Evolutionary conservation across 2,329 filamentous ascomycete species (phyloP).

Genomic region (Colletotrichum paranaense): DNA sequence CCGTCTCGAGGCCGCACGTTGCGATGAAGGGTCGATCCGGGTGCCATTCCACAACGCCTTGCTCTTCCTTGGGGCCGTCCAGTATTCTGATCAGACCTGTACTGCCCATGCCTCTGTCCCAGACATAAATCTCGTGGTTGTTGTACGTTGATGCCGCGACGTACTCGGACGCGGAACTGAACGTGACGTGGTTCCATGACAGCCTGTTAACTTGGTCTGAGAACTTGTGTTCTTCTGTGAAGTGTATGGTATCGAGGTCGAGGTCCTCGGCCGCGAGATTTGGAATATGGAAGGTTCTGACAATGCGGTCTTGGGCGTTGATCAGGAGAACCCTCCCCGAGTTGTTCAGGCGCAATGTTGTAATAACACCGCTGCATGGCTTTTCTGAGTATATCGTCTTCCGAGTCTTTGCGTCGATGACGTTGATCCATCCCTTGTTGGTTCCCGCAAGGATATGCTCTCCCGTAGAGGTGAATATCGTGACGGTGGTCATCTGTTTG

Average conservation of each 20-base stretch:
- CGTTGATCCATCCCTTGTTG: slow-evolving; percentile 95
- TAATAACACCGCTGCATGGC: slow-evolving; percentile 87
- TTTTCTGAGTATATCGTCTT: slow-evolving; percentile 91
- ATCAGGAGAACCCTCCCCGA: slow-evolving; percentile 90
- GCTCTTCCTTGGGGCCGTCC: slow-evolving; percentile 95
- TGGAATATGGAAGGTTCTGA: slow-evolving; percentile 90
- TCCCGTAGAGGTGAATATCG: slow-evolving; percentile 86
- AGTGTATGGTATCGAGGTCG: slow-evolving; percentile 85
- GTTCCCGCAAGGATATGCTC: slow-evolving; percentile 93
- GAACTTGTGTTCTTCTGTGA: slow-evolving; percentile 97
- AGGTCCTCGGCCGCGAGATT: slow-evolving; percentile 77
- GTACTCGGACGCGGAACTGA: slow-evolving; percentile 94
- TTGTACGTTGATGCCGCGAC: slow-evolving; percentile 97
- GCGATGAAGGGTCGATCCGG: slow-evolving; percentile 87
- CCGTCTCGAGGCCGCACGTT: slow-evolving; percentile 92
- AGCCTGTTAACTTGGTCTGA: slow-evolving; percentile 96
- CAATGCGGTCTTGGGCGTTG: slow-evolving; percentile 94
- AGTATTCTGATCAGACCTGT: slow-evolving; percentile 85
- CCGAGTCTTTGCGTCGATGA: slow-evolving; percentile 85
- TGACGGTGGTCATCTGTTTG: slow-evolving; percentile 93
- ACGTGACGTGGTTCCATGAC: slow-evolving; percentile 97
- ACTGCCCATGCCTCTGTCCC: slow-evolving; percentile 94
- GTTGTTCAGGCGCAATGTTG: slow-evolving; percentile 83
- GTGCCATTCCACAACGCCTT: slow-evolving; percentile 98
- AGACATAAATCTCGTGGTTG: slow-evolving; percentile 98